Evolutionary conservation across 495 filamentous ascomycete species (phyloP).

Genomic region (Aspergillus funiculosus): DNA sequence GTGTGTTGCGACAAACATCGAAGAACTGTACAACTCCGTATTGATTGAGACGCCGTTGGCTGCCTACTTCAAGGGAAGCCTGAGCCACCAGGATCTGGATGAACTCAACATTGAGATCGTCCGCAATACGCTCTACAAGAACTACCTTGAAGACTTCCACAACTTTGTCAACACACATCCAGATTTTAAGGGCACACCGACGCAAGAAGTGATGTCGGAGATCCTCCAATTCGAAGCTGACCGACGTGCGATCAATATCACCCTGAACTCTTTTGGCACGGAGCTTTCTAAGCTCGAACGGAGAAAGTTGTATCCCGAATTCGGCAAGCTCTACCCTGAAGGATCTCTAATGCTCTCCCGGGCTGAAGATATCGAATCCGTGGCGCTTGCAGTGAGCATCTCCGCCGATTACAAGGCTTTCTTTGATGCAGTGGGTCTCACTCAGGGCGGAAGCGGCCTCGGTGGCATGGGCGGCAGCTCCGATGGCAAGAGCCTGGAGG

Average conservation of each 20-base stretch:
- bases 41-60: conserved; percentile 94
- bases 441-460: conserved; percentile 62
- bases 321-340: conserved; percentile 87
- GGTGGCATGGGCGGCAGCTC: conserved; percentile 81
- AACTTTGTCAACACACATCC: conserved; percentile 80
- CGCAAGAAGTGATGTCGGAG: conserved; percentile 88
- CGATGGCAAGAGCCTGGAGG: conserved; percentile 87
- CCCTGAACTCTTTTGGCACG: conserved; percentile 96
- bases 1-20: conserved; percentile 95
- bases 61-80: conserved; percentile 91
- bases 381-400: conserved; percentile 85
- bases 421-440: conserved; percentile 87
- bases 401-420: conserved; percentile 87
- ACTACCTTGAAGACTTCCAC: conserved; percentile 97
- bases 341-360: conserved; percentile 92
- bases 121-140: conserved; percentile 97
- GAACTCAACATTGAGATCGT: conserved; percentile 99
- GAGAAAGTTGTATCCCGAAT: conserved; percentile 91
- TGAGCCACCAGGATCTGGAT: conserved; percentile 93
- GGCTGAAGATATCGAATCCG: conserved; percentile 91
- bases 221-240: conserved; percentile 96
- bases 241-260: conserved; percentile 96
- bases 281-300: conserved; percentile 91
- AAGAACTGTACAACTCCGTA: conserved; percentile 97
- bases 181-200: conserved; percentile 80